Evolutionary conservation across 2,329 filamentous ascomycete genomes (phyloP).

Genomic region (Ophiostoma quercus): DNA sequence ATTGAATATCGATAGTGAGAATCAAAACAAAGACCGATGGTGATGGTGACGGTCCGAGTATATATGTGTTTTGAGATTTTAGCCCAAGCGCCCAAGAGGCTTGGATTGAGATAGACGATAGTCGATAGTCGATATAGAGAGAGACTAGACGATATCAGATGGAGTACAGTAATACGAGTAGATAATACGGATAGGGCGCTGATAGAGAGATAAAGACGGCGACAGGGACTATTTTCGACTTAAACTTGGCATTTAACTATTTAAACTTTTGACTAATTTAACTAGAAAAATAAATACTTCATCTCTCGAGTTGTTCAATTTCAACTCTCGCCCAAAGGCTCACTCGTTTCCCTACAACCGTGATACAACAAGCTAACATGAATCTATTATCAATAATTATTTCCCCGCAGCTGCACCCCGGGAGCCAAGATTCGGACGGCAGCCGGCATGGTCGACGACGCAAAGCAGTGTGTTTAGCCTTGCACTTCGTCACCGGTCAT

Average conservation of each 20-base stretch:
- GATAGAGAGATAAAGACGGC: constrained; percentile 1
- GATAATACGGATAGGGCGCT: not conserved
- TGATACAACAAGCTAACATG: not conserved
- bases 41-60: not conserved
- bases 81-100: constrained; percentile 7
- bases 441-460: constrained; percentile 1
- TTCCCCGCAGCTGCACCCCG: constrained; percentile 10
- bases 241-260: not conserved
- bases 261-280: not conserved
- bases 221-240: not conserved
- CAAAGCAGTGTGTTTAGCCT: not conserved
- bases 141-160: not conserved
- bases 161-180: constrained; percentile 8
- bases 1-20: not conserved
- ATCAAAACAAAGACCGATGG: not conserved
- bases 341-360: not conserved
- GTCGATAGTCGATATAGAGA: constrained; percentile 2
- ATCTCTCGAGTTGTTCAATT: not conserved
- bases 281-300: not conserved
- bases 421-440: not conserved
- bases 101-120: not conserved
- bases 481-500: not conserved
- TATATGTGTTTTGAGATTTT: constrained; percentile 7
- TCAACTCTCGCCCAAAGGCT: not conserved
- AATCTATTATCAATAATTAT: not conserved